Evolutionary conservation across 768 basidiomycete species (phyloP).

Genomic region (Calocybe cyanea): DNA sequence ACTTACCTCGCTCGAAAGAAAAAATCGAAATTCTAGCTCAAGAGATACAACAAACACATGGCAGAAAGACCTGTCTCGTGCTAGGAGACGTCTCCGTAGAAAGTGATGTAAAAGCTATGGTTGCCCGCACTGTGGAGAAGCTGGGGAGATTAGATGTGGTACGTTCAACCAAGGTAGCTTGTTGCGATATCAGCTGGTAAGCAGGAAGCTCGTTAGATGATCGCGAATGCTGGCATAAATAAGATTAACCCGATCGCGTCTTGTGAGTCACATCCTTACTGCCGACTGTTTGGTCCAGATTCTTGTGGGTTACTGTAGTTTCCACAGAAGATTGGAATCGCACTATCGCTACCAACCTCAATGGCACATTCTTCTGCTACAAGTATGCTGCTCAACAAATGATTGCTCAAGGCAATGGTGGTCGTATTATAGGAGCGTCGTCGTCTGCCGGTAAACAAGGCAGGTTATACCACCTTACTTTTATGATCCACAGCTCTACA

Average conservation of each 20-base stretch:
- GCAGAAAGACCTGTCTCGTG: constrained; percentile 16
- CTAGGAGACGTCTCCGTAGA: constrained; percentile 27
- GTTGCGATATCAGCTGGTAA: not conserved
- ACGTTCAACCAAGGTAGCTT: constrained; percentile 8
- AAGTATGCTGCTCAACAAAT: constrained; percentile 38
- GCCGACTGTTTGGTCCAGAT: not conserved
- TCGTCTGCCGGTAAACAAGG: constrained; percentile 37
- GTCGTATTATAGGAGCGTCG: constrained; percentile 39
- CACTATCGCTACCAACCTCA: constrained; percentile 29
- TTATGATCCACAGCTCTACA: not conserved
- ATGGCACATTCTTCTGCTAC: constrained; percentile 37
- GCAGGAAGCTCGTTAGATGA: constrained; percentile 26
- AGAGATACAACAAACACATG: constrained; percentile 19
- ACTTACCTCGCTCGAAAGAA: constrained; percentile 18
- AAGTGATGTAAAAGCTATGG: constrained; percentile 23
- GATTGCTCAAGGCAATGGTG: constrained; percentile 40
- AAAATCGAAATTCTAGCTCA: constrained; percentile 8
- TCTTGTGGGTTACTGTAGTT: constrained; percentile 9
- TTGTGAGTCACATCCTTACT: not conserved
- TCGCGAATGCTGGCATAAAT: constrained; percentile 31
- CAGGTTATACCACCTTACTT: constrained; percentile 2
- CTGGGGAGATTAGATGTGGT: constrained; percentile 29
- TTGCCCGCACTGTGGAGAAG: constrained; percentile 20
- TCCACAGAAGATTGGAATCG: constrained; percentile 28
- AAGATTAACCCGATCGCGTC: too few species aligned